phyloP scores from a whole-genome alignment of 2,329 filamentous ascomycete species.

The Phialocephala sp. region DNA sequence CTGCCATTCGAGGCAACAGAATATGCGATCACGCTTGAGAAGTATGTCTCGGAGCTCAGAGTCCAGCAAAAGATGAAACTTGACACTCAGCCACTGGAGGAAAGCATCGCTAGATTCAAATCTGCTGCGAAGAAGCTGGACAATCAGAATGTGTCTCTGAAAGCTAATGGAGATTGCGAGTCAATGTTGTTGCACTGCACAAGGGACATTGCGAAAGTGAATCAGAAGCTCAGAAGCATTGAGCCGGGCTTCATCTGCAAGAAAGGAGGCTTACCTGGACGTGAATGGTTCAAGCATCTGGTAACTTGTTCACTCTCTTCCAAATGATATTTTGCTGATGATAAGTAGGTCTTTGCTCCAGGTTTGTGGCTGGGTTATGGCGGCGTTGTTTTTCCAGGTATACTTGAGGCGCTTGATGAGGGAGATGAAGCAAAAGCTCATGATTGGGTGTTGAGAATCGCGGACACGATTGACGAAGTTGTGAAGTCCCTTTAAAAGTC shows the following conservation, averaged over 20 bases:
- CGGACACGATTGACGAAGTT: constrained; percentile 10
- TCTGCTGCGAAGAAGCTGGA: neutral
- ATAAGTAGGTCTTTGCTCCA: constrained; percentile 6
- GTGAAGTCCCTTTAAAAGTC: neutral
- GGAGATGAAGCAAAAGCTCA: constrained; percentile 10
- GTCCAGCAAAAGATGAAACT: neutral
- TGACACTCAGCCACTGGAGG: neutral
- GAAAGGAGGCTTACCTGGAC: constrained; percentile 13
- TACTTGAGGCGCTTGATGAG: constrained; percentile 16
- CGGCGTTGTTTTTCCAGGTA: constrained; percentile 14
- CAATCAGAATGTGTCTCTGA: neutral
- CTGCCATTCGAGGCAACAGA: neutral
- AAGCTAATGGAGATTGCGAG: neutral
- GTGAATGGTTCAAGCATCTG: constrained; percentile 20
- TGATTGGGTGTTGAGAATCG: constrained; percentile 17
- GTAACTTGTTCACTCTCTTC: constrained; percentile 2
- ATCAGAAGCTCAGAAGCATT: constrained; percentile 15
- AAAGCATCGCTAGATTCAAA: constrained; percentile 2
- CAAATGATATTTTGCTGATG: neutral
- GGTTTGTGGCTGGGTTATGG: constrained; percentile 15
- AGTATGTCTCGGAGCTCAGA: neutral
- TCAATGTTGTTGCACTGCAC: neutral
- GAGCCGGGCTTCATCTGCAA: constrained; percentile 14
- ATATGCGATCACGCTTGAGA: neutral
- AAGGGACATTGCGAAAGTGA: neutral